Percentiles rank a stretch among this genome's conserved stretches.
Evolutionary conservation across 1,284 basidiomycete genomes (phyloP).

Genomic region (Rhodotorula mucilaginosa): DNA sequence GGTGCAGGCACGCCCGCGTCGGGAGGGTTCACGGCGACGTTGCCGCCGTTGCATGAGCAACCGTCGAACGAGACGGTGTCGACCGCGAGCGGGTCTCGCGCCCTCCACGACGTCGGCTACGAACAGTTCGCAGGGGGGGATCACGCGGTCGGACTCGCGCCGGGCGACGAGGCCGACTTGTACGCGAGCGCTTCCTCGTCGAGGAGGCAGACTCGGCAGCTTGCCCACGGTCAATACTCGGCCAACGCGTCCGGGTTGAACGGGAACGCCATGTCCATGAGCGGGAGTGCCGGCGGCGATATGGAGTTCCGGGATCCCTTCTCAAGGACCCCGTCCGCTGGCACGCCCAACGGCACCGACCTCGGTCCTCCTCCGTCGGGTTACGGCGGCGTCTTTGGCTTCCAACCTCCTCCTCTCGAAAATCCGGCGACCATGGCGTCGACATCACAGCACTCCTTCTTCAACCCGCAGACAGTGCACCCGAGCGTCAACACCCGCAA

Average conservation of each 20-base stretch:
- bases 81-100: neutral
- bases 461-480: slow-evolving; percentile 16
- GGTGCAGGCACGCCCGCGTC: slow-evolving; percentile 6
- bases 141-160: neutral
- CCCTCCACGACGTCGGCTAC: slow-evolving; percentile 17
- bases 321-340: neutral
- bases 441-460: slow-evolving; percentile 14
- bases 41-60: slow-evolving; percentile 21
- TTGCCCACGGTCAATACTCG: no score
- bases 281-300: neutral
- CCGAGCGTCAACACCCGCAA: slow-evolving; percentile 38
- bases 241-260: no score
- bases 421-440: neutral
- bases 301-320: neutral
- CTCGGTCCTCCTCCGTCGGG: no score
- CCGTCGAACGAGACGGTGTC: neutral
- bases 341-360: neutral
- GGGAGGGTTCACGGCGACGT: slow-evolving; percentile 11
- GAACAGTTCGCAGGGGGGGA: slow-evolving; percentile 19
- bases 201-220: neutral
- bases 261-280: neutral
- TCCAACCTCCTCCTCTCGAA: neutral
- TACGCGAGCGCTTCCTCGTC: neutral
- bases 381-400: neutral
- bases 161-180: neutral